Percentiles rank a stretch among this genome's conserved stretches.
Conservation (phyloP, 352 stramenopile species). For the Phytophthora pistaciae region DNA sequence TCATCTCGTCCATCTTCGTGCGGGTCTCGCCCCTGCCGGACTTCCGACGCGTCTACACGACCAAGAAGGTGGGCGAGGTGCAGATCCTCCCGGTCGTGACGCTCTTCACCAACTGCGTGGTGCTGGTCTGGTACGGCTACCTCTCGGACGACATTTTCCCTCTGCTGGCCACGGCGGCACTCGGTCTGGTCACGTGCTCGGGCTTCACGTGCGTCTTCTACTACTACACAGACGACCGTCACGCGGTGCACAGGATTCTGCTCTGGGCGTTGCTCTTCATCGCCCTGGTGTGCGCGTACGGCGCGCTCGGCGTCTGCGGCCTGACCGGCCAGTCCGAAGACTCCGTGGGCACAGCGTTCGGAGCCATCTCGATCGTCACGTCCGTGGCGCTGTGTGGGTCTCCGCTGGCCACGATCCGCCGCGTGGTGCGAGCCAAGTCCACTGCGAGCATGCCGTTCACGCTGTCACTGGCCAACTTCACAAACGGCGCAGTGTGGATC, state of each 20-base stretch:
- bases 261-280: conserved; percentile 19
- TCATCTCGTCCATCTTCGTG: conserved; percentile 77
- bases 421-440: conserved; percentile 34
- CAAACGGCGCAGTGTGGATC: conserved; percentile 56
- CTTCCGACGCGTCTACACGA: conserved; percentile 65
- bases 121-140: conserved; percentile 64
- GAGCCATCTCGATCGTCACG: conserved; percentile 56
- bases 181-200: conserved; percentile 50
- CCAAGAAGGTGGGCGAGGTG: conserved; percentile 46
- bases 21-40: conserved; percentile 58
- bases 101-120: conserved; percentile 72
- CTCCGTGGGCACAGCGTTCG: conserved; percentile 46
- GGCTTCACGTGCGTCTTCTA: conserved; percentile 62
- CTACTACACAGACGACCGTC: conserved; percentile 38
- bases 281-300: conserved; percentile 42
- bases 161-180: conserved; percentile 55
- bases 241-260: conserved; percentile 29
- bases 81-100: conserved; percentile 70
- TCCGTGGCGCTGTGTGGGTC: conserved; percentile 66
- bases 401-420: conserved; percentile 55
- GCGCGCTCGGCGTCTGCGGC: conserved; percentile 37
- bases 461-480: conserved; percentile 36
- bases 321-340: conserved; percentile 37
- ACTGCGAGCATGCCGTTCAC: conserved; percentile 44
- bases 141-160: conserved; percentile 63